Base-by-base conservation (phyloP, 2,329 filamentous ascomycete genomes). In the Curvularia verruculosa region DNA sequence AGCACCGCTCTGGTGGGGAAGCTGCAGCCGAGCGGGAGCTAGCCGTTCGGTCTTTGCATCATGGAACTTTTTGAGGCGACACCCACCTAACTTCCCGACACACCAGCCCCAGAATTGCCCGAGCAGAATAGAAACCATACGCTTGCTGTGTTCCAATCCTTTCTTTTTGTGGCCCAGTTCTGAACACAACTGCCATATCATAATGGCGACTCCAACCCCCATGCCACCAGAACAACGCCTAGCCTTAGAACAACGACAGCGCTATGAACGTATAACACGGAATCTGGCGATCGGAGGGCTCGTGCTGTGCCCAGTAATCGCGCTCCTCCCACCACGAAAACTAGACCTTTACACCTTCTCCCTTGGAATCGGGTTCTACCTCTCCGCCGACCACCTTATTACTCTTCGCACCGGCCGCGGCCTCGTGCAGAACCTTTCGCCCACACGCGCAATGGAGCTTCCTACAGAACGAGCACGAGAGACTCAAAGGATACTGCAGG, bases 311-410 rank as follows among this genome's bases (percentile, higher is more conserved):
- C 86, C 86, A 0, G 61, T 82, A 8, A 78, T 88, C 49, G 81
- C 82, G 46, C 67, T 81, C 15, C 74, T 88, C 9, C 86, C 86
- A 9, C 86, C 86, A 0, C 83, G 86, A 44, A 87, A 87, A 73
- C 73, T 88, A 48, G 85, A 88, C 68, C 66, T 84, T 51, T 87
- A 85, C 75, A 87, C 85, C 18, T 78, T 85, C 64, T 78, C 78
- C 0, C 80, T 88, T 7, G 73, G 79, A 40, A 72, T 78, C 26
- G 79, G 79, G 1, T 84, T 81, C 63, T 72, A 81, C 54, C 75
- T 81, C 31, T 82, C 80, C 8, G 80, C 81, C 9, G 81, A 83
- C 67, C 79, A 84, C 60, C 73, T 85, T 3, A 68, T 74, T 13
- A 74, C 74, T 37, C 74, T 79, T 47, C 74, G 75, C 49, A 78